Evolutionary conservation across 345 rosid species (phyloP), one percentile per base, ranked within the genome.

Genomic region (Draba incana): DNA sequence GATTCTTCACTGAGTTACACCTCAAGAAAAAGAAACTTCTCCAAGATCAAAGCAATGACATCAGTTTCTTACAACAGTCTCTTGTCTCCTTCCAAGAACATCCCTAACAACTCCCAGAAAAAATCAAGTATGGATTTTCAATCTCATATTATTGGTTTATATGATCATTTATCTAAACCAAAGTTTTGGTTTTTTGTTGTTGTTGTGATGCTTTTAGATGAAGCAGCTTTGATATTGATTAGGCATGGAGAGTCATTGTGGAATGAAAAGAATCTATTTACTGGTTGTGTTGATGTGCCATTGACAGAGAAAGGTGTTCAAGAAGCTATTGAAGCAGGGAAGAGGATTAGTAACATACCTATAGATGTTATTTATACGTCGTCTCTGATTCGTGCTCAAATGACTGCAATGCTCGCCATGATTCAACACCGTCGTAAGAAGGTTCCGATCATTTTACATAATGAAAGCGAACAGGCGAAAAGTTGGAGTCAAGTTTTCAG

Each of bases 381-480:
- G 0, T 83, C 98, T 45, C 76, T 95, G 28, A 92, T 95, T 63
- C 98, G 97, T 75, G 98, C 99, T 9, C 98, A 95, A 71, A 94
- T 91, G 98, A 94, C 99, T 3, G 99, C 98, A 3, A 88, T 91
- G 98, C 96, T 91, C 75, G 99, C 99, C 27, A 94, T 94, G 97
- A 91, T 88, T 39, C 96, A 94, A 80, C 99, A 94, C 73, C 96
- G 98, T 1, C 84, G 90, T 67, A 88, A 64, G 77, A 95, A 90
- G 95, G 99, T 93, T 28, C 99, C 99, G 7, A 83, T 95, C 39
- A 59, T 92, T 57, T 74, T 88, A 62, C 98, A 95, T 14, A 68
- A 83, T 54, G 93, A 89, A 68, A 89, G 75, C 63, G 96, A 92
- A 62, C 87, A 84, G 72, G 98, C 97, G 12, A 78, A 75, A 72